Conservation (phyloP, 345 rosid species). For the Crucihimalaya himalaica region DNA sequence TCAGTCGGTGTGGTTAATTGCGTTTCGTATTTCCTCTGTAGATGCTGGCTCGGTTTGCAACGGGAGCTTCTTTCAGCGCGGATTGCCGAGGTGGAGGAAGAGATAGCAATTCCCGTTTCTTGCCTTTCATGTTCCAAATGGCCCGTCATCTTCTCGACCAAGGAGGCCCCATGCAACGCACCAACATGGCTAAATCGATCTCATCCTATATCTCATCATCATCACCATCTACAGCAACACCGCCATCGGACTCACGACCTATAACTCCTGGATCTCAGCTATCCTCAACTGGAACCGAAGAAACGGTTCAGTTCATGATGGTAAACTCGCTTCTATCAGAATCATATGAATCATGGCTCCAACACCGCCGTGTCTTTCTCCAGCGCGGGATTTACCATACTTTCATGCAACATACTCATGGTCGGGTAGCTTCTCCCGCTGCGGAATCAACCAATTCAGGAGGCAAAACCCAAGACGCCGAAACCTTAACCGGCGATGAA, state of each 20-base stretch:
- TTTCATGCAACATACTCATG: constrained; percentile 83
- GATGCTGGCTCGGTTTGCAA: constrained; percentile 99
- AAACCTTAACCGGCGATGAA: constrained; percentile 49
- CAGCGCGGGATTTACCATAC: constrained; percentile 92
- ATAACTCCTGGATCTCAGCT: constrained; percentile 55
- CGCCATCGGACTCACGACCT: constrained; percentile 53
- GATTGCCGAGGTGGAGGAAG: constrained; percentile 95
- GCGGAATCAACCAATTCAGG: constrained; percentile 52
- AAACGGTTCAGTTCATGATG: constrained; percentile 97
- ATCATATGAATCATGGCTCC: constrained; percentile 91
- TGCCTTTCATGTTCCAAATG: constrained; percentile 95
- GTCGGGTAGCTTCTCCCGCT: constrained; percentile 53
- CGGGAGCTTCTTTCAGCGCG: constrained; percentile 89
- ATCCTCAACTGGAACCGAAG: constrained; percentile 63
- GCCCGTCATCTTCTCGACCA: constrained; percentile 94
- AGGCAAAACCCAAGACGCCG: constrained; percentile 45
- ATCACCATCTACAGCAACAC: constrained; percentile 32
- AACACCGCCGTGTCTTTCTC: constrained; percentile 80
- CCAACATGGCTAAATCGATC: constrained; percentile 75
- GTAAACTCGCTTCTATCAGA: constrained; percentile 90
- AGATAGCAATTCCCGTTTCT: constrained; percentile 96
- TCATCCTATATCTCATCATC: constrained; percentile 63
- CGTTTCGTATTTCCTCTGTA: constrained; percentile 26
- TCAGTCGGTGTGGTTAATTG: neutral
- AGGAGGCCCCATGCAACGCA: constrained; percentile 74